Percentiles rank a stretch among this genome's conserved stretches.
Evolutionary conservation across 2,329 filamentous ascomycete genomes (phyloP).

Genomic region (Fusarium nodosum): DNA sequence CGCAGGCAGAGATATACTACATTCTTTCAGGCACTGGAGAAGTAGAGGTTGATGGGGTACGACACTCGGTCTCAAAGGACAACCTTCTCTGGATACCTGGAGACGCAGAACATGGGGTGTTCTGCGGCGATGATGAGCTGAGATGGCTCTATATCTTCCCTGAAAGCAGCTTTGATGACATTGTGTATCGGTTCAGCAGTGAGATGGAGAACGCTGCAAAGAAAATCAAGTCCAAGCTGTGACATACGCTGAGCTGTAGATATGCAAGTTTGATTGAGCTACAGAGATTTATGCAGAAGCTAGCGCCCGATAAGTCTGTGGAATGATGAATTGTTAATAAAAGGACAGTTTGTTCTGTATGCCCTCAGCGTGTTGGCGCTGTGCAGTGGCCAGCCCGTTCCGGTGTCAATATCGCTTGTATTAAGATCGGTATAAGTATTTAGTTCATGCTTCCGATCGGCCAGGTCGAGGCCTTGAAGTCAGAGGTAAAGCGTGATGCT

Average conservation of each 20-base stretch:
- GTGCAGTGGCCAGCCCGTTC: too few relatives aligned
- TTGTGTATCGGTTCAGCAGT: constrained; percentile 44
- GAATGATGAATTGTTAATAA: too few relatives aligned
- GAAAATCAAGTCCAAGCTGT: constrained; percentile 23
- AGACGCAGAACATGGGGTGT: constrained; percentile 46
- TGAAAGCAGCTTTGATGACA: constrained; percentile 44
- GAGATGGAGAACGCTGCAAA: constrained; percentile 16
- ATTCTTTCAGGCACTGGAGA: constrained; percentile 42
- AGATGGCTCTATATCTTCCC: constrained; percentile 48
- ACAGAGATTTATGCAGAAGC: too few relatives aligned
- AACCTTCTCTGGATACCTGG: constrained; percentile 46
- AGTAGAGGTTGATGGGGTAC: constrained; percentile 40
- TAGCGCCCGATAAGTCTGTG: too few relatives aligned
- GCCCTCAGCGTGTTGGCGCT: too few relatives aligned
- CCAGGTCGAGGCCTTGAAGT: too few relatives aligned
- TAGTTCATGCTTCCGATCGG: too few relatives aligned
- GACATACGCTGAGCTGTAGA: neutral
- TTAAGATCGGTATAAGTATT: too few relatives aligned
- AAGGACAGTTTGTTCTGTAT: too few relatives aligned
- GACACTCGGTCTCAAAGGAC: constrained; percentile 30
- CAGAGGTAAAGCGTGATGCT: too few relatives aligned
- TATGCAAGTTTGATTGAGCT: neutral
- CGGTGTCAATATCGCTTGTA: too few relatives aligned
- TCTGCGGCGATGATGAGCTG: constrained; percentile 33
- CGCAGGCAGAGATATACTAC: constrained; percentile 49